Evolutionary conservation across 2,329 filamentous ascomycete species (phyloP), one percentile per base, ranked within the genome.

Genomic region (Alternaria arborescens): DNA sequence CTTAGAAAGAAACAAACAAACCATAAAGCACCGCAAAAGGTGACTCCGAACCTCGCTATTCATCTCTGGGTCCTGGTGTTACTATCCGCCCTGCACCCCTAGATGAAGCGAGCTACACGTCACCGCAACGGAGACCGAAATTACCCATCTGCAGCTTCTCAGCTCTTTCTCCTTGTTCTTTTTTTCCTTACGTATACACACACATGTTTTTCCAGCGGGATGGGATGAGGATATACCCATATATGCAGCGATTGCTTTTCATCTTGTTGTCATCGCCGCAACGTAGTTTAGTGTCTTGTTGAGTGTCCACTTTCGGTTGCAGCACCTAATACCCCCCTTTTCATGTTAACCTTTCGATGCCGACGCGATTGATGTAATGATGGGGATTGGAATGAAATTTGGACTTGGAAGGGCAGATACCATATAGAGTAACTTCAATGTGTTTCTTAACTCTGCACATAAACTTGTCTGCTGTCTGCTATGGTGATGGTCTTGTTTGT

Each of bases 1-100:
- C 65, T 71, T 69, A 61, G 56, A 47, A 62, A 26, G 55, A 47
- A 62, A 26, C 64, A 66, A 64, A 36, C 66, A 58, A 62, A 55
- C 32, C 60, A 65, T 64, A 57, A 64, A 61, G 76, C 75, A 77
- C 74, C 77, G 41, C 73, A 71, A 68, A 76, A 77, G 76, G 75
- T 77, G 75, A 76, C 72, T 70, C 73, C 75, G 75, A 77, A 76
- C 74, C 75, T 76, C 75, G 71, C 24, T 52, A 12, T 41, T 41
- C 50, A 34, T 52, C 50, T 24, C 50, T 38, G 46, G 46, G 46
- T 50, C 46, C 46, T 26, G 46, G 46, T 46, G 30, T 36, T 18
- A 32, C 24, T 18, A 41, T 56, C 44, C 5, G 46, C 46, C 46
- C 20, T 50, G 46, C 32, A 55, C 63, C 58, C 55, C 48, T 52